Evolutionary conservation across 2,329 filamentous ascomycete species (phyloP), one percentile per base, ranked within the genome.

Genomic region (Colletotrichum spinosum): DNA sequence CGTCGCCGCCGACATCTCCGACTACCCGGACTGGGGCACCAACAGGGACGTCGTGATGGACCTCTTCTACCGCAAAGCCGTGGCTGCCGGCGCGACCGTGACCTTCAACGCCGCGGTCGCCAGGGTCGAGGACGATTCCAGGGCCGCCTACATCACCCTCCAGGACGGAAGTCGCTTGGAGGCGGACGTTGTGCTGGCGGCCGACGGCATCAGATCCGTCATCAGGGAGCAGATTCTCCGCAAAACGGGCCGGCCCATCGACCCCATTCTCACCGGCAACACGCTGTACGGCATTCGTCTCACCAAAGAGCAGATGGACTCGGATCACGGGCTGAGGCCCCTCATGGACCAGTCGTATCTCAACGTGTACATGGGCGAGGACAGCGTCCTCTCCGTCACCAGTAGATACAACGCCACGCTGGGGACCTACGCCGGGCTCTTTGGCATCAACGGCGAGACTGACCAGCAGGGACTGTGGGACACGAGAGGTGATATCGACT

Each of bases 381-480:
- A 65, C 10, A 66, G 65, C 3, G 50, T 70, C 13, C 66, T 65
- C 0, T 39, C 42, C 7, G 60, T 72, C 2, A 69, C 69, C 4
- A 55, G 52, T 10, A 64, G 70, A 2, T 69, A 68, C 48, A 71
- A 68, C 53, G 17, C 46, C 2, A 70, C 66, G 5, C 53, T 67
- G 1, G 42, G 51, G 4, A 39, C 55, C 13, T 58, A 67, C 12
- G 65, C 63, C 5, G 54, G 63, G 0, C 38, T 71, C 10, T 72
- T 70, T n/a, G 65, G 68, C 6, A 62, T 70, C 41, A 67, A 66
- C 8, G 60, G 54, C 34, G 60, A 67, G 6, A 69, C 70, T 1
- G 70, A 72, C 44, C 70, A 71, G 54, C 64, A 65, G 12, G 51
- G 66, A 7, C 57, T 72, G 4, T 72, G 70, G 70, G 70, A 72